phyloP scores from a whole-genome alignment of 805 yeast species.

The Wilhelminamyces savonicus region DNA sequence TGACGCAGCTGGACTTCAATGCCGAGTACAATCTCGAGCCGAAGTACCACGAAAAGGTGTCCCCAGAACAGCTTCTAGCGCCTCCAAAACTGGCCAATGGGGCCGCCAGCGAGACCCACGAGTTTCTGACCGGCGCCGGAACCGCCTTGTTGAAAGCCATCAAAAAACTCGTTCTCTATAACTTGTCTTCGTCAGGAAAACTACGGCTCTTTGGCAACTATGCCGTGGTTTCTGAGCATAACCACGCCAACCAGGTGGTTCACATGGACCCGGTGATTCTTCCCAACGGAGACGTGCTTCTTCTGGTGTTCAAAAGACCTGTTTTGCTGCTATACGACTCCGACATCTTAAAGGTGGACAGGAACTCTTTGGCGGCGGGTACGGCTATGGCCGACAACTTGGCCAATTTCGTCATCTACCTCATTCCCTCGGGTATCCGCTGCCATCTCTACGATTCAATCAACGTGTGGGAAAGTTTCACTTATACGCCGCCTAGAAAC shows the following conservation, averaged over 20 bases:
- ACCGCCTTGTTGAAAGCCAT: constrained; percentile 34
- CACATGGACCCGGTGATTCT: constrained; percentile 33
- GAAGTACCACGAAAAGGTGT: not conserved
- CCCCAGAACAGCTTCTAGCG: too few relatives aligned
- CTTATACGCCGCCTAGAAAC: constrained; percentile 18
- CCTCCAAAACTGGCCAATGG: too few relatives aligned
- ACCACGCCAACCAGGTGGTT: constrained; percentile 10
- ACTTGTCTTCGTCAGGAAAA: constrained; percentile 18
- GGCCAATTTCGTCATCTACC: constrained; percentile 28
- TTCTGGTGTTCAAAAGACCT: constrained; percentile 21
- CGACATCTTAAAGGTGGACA: constrained; percentile 6
- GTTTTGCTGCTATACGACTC: constrained; percentile 22
- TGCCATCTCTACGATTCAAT: constrained; percentile 33
- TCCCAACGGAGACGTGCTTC: constrained; percentile 32
- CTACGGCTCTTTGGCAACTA: constrained; percentile 35
- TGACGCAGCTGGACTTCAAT: not conserved
- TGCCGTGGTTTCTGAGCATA: constrained; percentile 12
- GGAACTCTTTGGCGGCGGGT: not conserved
- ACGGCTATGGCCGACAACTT: constrained; percentile 3
- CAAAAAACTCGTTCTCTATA: constrained; percentile 30
- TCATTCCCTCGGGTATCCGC: constrained; percentile 37
- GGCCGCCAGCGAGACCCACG: constrained; percentile 10
- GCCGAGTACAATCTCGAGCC: too few relatives aligned
- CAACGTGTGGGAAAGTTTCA: constrained; percentile 16
- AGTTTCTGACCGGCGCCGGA: constrained; percentile 26